These are phyloP conservation scores for Physcomitrellopsis africana DNA, from an alignment of 225 moss, liverwort and hornwort genomes.

Conservation along the genomic window DNA sequence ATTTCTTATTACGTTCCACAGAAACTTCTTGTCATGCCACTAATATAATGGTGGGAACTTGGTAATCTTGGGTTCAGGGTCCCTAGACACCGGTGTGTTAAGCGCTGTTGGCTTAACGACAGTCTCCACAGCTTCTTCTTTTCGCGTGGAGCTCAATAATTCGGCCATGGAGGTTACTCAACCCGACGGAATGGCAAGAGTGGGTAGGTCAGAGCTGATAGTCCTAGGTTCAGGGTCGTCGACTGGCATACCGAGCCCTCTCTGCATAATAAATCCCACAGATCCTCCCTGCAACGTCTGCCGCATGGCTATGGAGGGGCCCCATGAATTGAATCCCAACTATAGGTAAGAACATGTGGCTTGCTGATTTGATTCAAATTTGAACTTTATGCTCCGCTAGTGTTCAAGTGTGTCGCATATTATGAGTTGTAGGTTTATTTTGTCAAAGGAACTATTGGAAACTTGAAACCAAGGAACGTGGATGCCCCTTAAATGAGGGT, in stretches of 20 bases:
- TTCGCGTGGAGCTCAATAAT: slow-evolving; percentile 22
- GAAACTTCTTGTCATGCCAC: not conserved
- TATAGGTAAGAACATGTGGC: slow-evolving; percentile 58
- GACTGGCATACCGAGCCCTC: slow-evolving; percentile 79
- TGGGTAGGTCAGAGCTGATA: slow-evolving; percentile 73
- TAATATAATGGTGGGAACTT: slow-evolving; percentile 27
- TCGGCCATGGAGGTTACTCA: slow-evolving; percentile 1
- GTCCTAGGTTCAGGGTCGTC: slow-evolving; percentile 93
- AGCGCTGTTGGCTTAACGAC: slow-evolving; percentile 56
- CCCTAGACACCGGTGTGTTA: slow-evolving; percentile 48
- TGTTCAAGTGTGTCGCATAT: not conserved
- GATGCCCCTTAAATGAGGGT: no score
- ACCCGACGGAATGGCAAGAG: slow-evolving; percentile 35
- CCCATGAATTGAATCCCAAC: slow-evolving; percentile 79
- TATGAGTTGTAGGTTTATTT: not conserved
- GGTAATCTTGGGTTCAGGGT: slow-evolving; percentile 59
- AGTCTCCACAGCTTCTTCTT: slow-evolving; percentile 15
- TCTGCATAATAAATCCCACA: slow-evolving; percentile 75
- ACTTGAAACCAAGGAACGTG: not conserved
- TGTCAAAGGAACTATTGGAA: not conserved
- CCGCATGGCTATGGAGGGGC: slow-evolving; percentile 82
- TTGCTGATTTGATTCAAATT: not conserved
- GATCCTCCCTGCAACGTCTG: slow-evolving; percentile 89
- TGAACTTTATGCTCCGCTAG: no score
- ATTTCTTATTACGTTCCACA: not conserved